Evolutionary conservation across 1,284 basidiomycete species (phyloP).

Genomic region (Sanghuangporus sanghuang): DNA sequence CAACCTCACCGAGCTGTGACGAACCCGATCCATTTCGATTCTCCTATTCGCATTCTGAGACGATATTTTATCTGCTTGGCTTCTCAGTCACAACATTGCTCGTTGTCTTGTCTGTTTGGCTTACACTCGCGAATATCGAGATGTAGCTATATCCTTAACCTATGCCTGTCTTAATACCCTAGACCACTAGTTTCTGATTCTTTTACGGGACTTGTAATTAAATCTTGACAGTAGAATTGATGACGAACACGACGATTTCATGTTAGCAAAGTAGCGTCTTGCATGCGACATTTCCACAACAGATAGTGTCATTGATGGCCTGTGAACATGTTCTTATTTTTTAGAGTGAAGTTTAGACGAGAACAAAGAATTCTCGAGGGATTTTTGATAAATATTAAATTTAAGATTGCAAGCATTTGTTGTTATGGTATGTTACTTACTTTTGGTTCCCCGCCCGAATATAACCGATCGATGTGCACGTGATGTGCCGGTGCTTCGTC

Average conservation of each 20-base stretch:
- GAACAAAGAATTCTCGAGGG: too few relatives aligned
- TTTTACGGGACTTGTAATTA: not conserved
- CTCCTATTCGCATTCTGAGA: constrained; percentile 8
- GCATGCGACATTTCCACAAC: too few relatives aligned
- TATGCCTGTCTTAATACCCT: not conserved
- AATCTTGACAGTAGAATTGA: too few relatives aligned
- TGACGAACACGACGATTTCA: too few relatives aligned
- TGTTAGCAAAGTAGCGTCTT: too few relatives aligned
- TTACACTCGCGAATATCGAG: constrained; percentile 10
- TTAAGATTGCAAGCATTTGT: too few relatives aligned
- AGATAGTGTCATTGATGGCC: too few relatives aligned
- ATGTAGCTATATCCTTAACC: not conserved
- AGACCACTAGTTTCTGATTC: not conserved
- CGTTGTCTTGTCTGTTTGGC: constrained; percentile 12
- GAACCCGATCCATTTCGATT: not conserved
- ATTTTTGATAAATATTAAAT: too few relatives aligned
- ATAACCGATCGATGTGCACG: not conserved
- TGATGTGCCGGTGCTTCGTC: not conserved
- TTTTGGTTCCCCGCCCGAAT: too few relatives aligned
- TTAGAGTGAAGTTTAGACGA: too few relatives aligned
- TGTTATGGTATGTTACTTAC: too few relatives aligned
- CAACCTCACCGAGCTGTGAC: not conserved
- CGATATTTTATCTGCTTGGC: not conserved
- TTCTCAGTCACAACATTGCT: not conserved
- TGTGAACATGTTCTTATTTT: too few relatives aligned